A percentile compares a stretch with the other conserved stretches of the same genome.
Conservation (phyloP, 805 yeast species). For the Wickerhamomyces chaumierensis region DNA sequence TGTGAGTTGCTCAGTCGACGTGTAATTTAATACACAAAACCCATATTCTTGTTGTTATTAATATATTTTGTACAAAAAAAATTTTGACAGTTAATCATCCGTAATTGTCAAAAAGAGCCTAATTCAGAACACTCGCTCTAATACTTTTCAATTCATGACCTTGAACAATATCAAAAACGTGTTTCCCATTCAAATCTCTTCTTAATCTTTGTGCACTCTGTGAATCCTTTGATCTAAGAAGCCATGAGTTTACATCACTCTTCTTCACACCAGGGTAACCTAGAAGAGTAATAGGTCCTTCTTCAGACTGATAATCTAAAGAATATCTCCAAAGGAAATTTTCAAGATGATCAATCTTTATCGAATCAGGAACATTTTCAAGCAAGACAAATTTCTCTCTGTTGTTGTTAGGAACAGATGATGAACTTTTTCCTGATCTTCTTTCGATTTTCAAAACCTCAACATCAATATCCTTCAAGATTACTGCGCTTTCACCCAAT, state of each 20-base stretch:
- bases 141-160: too few relatives aligned
- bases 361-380: slow-evolving; percentile 34
- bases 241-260: too few relatives aligned
- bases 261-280: slow-evolving; percentile 3
- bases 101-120: too few relatives aligned
- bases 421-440: too few relatives aligned
- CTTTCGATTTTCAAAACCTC: not conserved
- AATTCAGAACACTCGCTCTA: too few relatives aligned
- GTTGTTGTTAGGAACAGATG: too few relatives aligned
- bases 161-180: not conserved
- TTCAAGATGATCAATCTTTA: slow-evolving; percentile 25
- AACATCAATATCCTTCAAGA: not conserved
- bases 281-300: slow-evolving; percentile 5
- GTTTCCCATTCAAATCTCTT: slow-evolving; percentile 37
- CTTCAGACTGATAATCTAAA: slow-evolving; percentile 17
- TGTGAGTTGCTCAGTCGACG: too few relatives aligned
- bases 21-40: too few relatives aligned
- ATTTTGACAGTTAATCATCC: too few relatives aligned
- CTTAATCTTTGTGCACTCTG: slow-evolving; percentile 41
- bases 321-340: slow-evolving; percentile 38
- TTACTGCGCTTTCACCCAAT: not conserved
- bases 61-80: too few relatives aligned
- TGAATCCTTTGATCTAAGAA: slow-evolving; percentile 33
- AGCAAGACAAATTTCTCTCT: slow-evolving; percentile 26
- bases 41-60: too few relatives aligned